These are phyloP conservation scores for Boletus subluridellus DNA, from an alignment of 1,284 basidiomycete species.

Conservation along the genomic window DNA sequence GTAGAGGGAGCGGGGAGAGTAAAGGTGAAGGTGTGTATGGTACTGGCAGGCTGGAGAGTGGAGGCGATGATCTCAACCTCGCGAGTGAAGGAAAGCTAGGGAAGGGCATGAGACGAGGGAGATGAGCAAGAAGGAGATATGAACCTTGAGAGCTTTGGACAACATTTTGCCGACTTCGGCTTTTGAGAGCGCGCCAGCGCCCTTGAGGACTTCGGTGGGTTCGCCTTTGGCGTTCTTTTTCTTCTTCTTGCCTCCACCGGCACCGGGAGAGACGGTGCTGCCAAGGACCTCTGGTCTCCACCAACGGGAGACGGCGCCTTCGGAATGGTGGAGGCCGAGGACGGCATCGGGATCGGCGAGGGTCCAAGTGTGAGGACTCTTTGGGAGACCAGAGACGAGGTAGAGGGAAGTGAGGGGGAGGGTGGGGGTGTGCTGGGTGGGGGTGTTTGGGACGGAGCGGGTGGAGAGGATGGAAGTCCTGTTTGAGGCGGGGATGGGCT, in stretches of 20 bases:
- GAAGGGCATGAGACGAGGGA: slow-evolving; percentile 2
- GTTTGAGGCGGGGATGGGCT: slow-evolving; percentile 71
- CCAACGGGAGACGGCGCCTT: slow-evolving; percentile 87
- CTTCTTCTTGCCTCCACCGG: slow-evolving; percentile 51
- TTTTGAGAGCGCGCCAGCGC: slow-evolving; percentile 71
- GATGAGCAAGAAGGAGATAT: slow-evolving; percentile 13
- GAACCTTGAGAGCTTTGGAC: slow-evolving; percentile 84
- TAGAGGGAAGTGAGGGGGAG: slow-evolving; percentile 77
- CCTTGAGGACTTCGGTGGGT: slow-evolving; percentile 60
- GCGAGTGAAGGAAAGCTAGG: slow-evolving; percentile 78
- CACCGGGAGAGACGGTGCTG: slow-evolving; percentile 82
- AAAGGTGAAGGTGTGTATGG: slow-evolving; percentile 91
- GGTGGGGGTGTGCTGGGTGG: slow-evolving; percentile 53
- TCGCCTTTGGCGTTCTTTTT: slow-evolving; percentile 63
- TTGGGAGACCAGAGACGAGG: slow-evolving; percentile 79
- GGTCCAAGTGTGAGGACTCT: slow-evolving; percentile 90
- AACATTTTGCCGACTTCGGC: slow-evolving; percentile 85
- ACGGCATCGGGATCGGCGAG: slow-evolving; percentile 87
- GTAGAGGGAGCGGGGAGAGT: slow-evolving; percentile 69
- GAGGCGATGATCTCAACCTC: slow-evolving; percentile 95
- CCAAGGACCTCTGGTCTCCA: slow-evolving; percentile 94
- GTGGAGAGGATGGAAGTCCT: slow-evolving; percentile 74
- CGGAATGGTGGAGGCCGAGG: slow-evolving; percentile 77
- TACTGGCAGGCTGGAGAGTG: slow-evolving; percentile 85
- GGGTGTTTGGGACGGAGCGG: slow-evolving; percentile 62